Evolutionary conservation across 345 rosid genomes (phyloP), one percentile per base, ranked within the genome.

Genomic region (Litchi chinensis): DNA sequence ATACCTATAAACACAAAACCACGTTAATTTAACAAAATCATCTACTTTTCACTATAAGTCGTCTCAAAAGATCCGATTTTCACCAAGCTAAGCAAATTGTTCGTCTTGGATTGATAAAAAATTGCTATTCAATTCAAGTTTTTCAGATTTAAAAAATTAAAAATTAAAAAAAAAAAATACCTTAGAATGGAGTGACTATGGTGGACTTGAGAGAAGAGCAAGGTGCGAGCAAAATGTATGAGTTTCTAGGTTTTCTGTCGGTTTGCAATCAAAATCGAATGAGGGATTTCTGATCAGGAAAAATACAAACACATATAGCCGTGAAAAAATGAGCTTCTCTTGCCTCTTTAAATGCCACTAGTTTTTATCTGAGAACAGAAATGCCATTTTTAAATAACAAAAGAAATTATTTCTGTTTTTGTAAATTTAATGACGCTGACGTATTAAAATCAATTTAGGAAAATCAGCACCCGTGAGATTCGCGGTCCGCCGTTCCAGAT

Each of bases 1-100:
- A 41, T 65, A 74, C 84, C 79, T 86, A 79, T 72, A 59, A 50
- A 63, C 77, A 75, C 8, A 77, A 16, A 50, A 52, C 37, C 39
- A 66, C n/a, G 3, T 48, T 16, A 71, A 48, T 60, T 26, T 8
- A 48, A 16, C 4, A 44, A 16, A 73, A 57, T 22, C 41, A 3
- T 8, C 59, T 8, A 1, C 16, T 11, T 50, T 0, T 50, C 5
- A 5, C 44, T 41, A 32, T 32, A 32, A 32, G 37, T 32, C 37
- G 37, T 6, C 32, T 1, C 19, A 5, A n/a, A 37, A 43, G 40
- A 73, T 41, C 40, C 4, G 54, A 59, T 59, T 59, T 13, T 32
- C 3, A 16, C 5, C 19, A 41, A 24, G 6, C 5, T n/a, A 28
- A 52, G 65, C 52, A 11, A 67, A 71, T n/a, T 62, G 76, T 65